phyloP scores from a whole-genome alignment of 208 protist species.

The Leishmania arabica region DNA sequence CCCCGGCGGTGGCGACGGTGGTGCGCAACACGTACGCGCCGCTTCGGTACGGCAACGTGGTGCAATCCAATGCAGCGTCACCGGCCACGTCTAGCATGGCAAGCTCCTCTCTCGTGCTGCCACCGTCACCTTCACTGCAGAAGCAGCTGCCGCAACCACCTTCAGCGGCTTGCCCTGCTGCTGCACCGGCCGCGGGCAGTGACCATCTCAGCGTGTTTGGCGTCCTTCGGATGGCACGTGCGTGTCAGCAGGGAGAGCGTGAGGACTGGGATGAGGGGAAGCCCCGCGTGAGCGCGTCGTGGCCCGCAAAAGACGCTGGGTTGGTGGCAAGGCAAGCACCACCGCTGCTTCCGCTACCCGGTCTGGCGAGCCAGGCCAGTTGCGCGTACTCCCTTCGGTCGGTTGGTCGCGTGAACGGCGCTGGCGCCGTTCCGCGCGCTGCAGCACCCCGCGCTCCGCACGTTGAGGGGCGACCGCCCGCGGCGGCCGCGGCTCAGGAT shows the following conservation, averaged over 20 bases:
- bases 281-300: slow-evolving; percentile 27
- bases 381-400: background rate
- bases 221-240: slow-evolving; percentile 40
- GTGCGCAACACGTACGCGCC: slow-evolving; percentile 34
- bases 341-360: background rate
- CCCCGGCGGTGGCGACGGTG: background rate
- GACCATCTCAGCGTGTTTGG: slow-evolving; percentile 26
- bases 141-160: background rate
- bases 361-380: background rate
- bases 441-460: background rate
- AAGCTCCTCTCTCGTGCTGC: background rate
- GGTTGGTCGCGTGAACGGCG: background rate
- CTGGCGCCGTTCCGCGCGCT: background rate
- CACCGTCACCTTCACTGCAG: background rate
- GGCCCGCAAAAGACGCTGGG: background rate
- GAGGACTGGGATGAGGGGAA: slow-evolving; percentile 36
- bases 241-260: slow-evolving; percentile 28
- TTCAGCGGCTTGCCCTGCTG: background rate
- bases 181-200: background rate
- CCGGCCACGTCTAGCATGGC: background rate
- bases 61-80: background rate
- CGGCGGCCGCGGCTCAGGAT: background rate
- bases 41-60: slow-evolving; percentile 29
- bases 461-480: background rate
- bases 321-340: background rate